Percentiles rank a stretch among this genome's conserved stretches.
Evolutionary conservation across 2,329 filamentous ascomycete species (phyloP).

Genomic region (Calcarisporium arbuscula): DNA sequence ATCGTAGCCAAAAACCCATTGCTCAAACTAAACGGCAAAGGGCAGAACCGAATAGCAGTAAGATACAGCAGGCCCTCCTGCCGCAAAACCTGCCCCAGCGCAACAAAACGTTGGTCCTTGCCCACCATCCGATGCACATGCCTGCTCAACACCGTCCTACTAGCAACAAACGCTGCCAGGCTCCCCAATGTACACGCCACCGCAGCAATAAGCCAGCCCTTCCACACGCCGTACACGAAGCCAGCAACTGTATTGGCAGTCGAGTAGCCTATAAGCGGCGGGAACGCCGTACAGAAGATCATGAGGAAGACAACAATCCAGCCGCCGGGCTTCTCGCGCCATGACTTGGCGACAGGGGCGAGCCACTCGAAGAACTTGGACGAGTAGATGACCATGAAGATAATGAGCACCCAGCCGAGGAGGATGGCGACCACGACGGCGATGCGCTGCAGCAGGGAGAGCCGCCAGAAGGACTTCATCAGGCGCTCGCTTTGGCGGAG

Average conservation of each 20-base stretch:
- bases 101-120: constrained; percentile 79
- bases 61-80: constrained; percentile 85
- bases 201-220: constrained; percentile 78
- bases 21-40: constrained; percentile 84
- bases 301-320: constrained; percentile 70
- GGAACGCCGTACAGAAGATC: constrained; percentile 74
- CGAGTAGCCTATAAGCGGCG: constrained; percentile 82
- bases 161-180: constrained; percentile 72
- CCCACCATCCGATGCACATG: constrained; percentile 79
- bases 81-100: constrained; percentile 79
- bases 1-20: constrained; percentile 95
- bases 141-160: constrained; percentile 67
- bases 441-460: constrained; percentile 57
- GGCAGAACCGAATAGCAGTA: constrained; percentile 87
- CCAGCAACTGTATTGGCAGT: constrained; percentile 54
- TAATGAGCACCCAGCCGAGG: constrained; percentile 44
- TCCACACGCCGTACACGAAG: constrained; percentile 50
- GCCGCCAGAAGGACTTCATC: constrained; percentile 43
- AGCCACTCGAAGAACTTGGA: constrained; percentile 73
- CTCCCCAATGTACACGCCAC: constrained; percentile 73
- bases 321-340: constrained; percentile 67
- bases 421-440: constrained; percentile 45
- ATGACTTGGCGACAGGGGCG: constrained; percentile 65
- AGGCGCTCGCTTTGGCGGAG: constrained; percentile 36
- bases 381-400: constrained; percentile 72